These are phyloP conservation scores for Claviceps sorghi DNA, from an alignment of 2,329 filamentous ascomycete species.

Conservation along the genomic window DNA sequence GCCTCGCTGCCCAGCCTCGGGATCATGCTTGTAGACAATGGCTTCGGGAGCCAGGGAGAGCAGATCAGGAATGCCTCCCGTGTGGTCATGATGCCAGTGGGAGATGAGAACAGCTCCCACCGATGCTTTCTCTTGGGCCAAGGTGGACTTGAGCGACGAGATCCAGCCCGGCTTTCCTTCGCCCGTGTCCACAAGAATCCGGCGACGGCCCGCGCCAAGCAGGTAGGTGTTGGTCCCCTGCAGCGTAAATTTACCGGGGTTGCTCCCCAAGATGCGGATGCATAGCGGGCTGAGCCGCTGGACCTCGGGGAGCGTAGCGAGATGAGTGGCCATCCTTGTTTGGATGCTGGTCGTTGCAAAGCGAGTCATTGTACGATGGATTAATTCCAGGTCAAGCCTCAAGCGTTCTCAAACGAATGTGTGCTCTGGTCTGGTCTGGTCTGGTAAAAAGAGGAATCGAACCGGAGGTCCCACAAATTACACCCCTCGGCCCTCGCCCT, in stretches of 20 bases:
- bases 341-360: neutral
- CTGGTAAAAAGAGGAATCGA: too few relatives aligned
- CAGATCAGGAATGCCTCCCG: slow-evolving; percentile 59
- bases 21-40: slow-evolving; percentile 51
- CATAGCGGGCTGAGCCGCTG: slow-evolving; percentile 64
- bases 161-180: slow-evolving; percentile 68
- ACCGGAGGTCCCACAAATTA: too few relatives aligned
- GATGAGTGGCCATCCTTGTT: slow-evolving; percentile 10
- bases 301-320: slow-evolving; percentile 54
- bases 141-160: slow-evolving; percentile 44
- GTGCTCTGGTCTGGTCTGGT: neutral
- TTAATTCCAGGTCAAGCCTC: too few relatives aligned
- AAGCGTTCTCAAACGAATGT: neutral
- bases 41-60: slow-evolving; percentile 46
- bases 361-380: neutral
- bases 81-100: slow-evolving; percentile 87
- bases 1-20: slow-evolving; percentile 30
- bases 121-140: slow-evolving; percentile 52
- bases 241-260: slow-evolving; percentile 68
- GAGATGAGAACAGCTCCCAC: slow-evolving; percentile 64
- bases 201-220: slow-evolving; percentile 55
- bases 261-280: slow-evolving; percentile 76
- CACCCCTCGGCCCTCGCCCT: too few relatives aligned
- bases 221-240: slow-evolving; percentile 92
- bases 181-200: slow-evolving; percentile 81